A percentile compares a stretch with the other conserved stretches of the same genome.
These are phyloP conservation scores for Leccinum ochraceum DNA, from an alignment of 768 basidiomycete genomes.

Conservation along the genomic window DNA sequence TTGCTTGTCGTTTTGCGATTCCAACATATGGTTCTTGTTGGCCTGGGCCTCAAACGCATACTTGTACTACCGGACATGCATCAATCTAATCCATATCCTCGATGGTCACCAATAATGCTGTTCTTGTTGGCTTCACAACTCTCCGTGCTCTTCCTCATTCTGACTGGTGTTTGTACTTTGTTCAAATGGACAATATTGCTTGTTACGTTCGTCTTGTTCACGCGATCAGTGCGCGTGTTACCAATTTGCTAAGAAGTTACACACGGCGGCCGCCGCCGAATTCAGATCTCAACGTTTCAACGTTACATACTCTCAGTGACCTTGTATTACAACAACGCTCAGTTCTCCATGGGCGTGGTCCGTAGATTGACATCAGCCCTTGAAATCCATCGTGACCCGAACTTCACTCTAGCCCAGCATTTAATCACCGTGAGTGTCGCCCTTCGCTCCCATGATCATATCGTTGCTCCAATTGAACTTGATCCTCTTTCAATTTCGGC, in stretches of 20 bases:
- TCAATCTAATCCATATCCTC: slow-evolving; percentile 31
- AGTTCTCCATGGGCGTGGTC: slow-evolving; percentile 24
- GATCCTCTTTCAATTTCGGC: slow-evolving; percentile 18
- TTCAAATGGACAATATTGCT: neutral
- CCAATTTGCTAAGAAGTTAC: neutral
- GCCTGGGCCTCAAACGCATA: slow-evolving; percentile 28
- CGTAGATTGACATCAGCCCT: slow-evolving; percentile 33
- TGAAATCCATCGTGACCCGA: slow-evolving; percentile 56
- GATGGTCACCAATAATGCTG: slow-evolving; percentile 6
- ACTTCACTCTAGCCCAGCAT: slow-evolving; percentile 52
- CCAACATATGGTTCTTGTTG: slow-evolving; percentile 28
- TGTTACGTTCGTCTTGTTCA: neutral
- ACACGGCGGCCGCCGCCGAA: neutral
- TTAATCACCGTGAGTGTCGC: slow-evolving; percentile 53
- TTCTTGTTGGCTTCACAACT: slow-evolving; percentile 12
- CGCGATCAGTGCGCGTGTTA: neutral
- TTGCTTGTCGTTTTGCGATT: slow-evolving; percentile 31
- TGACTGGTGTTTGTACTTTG: neutral
- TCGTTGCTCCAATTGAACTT: neutral
- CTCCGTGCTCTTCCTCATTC: neutral
- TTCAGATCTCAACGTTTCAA: neutral
- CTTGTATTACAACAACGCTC: slow-evolving; percentile 1
- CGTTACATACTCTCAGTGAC: neutral
- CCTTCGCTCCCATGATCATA: neutral
- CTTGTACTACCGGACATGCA: slow-evolving; percentile 35